phyloP scores from a whole-genome alignment of 2,329 filamentous ascomycete genomes.

The Arthrinium phaeospermum region DNA sequence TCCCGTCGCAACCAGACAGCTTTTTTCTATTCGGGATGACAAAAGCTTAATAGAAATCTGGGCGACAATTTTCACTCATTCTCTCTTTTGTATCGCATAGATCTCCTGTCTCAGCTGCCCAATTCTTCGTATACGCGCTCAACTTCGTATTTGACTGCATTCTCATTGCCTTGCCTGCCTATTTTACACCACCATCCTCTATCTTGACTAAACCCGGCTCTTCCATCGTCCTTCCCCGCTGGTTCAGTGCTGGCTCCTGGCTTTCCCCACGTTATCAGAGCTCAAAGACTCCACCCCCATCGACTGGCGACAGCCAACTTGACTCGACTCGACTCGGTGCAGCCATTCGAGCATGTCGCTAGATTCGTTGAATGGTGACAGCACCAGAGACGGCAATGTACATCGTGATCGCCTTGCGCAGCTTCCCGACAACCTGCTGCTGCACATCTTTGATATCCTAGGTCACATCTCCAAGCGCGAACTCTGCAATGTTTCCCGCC shows the following conservation, averaged over 20 bases:
- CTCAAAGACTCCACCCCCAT: not conserved
- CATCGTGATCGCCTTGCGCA: conserved; percentile 29
- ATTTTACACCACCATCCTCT: not conserved
- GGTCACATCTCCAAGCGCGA: conserved; percentile 42
- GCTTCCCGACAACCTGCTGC: conserved; percentile 48
- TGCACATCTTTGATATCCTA: conserved; percentile 46
- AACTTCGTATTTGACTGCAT: not conserved
- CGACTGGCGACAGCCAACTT: not conserved
- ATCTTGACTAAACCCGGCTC: not conserved
- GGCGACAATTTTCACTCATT: not conserved
- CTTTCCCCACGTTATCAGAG: conserved; percentile 9
- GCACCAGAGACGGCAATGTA: not conserved
- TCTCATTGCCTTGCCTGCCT: not conserved
- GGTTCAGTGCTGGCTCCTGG: conserved; percentile 11
- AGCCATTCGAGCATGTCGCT: conserved; percentile 4
- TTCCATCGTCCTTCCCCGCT: conserved; percentile 4
- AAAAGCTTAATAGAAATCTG: conserved; percentile 12
- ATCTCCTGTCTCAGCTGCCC: conserved; percentile 5
- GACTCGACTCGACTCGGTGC: not conserved
- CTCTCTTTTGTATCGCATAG: conserved; percentile 1
- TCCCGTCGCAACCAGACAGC: not conserved
- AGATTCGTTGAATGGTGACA: not conserved
- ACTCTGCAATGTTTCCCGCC: conserved; percentile 49
- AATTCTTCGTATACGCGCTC: not conserved
- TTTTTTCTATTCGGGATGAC: conserved; percentile 14